Conservation (phyloP, 495 filamentous ascomycete species). For the Pseudomonodictys pantanalensis region DNA sequence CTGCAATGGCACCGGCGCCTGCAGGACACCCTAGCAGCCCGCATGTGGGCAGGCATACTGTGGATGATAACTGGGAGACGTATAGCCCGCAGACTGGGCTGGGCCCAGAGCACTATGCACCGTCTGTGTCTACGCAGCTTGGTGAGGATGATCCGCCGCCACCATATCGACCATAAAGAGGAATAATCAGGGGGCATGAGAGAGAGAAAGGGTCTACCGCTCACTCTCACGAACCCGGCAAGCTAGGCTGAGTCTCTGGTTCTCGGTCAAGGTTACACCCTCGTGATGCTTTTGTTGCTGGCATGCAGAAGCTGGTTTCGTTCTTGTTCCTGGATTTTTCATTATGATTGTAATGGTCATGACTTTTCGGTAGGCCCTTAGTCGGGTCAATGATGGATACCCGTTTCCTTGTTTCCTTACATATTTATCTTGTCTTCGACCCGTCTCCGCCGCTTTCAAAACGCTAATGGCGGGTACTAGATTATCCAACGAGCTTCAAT, state of each 20-base stretch:
- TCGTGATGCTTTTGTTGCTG: not conserved
- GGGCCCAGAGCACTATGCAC: not conserved
- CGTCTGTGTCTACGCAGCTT: not conserved
- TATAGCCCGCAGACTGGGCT: slow-evolving; percentile 5
- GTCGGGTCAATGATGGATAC: too few species aligned
- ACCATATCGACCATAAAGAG: slow-evolving; percentile 22
- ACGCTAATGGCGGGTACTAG: too few species aligned
- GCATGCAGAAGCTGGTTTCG: not conserved
- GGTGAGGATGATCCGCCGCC: slow-evolving; percentile 21
- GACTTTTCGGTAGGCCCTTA: not conserved
- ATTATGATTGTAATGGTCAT: slow-evolving; percentile 1
- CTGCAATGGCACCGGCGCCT: not conserved
- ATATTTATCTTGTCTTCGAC: not conserved
- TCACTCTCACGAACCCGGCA: too few species aligned
- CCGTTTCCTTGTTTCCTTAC: not conserved
- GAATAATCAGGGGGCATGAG: too few species aligned
- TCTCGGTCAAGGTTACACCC: not conserved
- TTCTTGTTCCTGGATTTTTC: not conserved
- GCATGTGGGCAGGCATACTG: slow-evolving; percentile 1
- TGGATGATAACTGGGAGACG: slow-evolving; percentile 23
- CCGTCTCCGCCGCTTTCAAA: too few species aligned
- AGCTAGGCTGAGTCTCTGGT: too few species aligned
- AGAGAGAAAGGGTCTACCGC: too few species aligned
- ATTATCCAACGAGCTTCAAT: too few species aligned
- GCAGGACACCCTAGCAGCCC: not conserved